These are phyloP conservation scores for Phytophthora boehmeriae DNA, from an alignment of 352 stramenopile genomes.

Conservation along the genomic window DNA sequence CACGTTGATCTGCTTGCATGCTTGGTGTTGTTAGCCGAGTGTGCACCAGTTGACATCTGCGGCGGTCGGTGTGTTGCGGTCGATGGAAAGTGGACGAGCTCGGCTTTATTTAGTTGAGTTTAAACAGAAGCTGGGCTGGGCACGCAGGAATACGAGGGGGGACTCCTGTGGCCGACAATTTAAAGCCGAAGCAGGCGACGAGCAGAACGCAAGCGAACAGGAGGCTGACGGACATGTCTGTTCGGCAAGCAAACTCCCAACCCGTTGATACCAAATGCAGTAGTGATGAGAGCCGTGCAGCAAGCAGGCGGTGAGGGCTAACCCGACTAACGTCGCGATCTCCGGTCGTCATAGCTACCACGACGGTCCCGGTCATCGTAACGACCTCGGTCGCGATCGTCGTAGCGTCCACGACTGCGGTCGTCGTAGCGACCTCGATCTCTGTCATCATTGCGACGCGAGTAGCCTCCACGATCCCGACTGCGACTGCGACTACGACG, in stretches of 20 bases:
- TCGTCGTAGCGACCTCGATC: conserved; percentile 54
- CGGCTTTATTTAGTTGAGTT: conserved; percentile 69
- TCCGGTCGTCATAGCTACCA: conserved; percentile 48
- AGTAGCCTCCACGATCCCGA: conserved; percentile 45
- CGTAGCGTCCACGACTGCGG: conserved; percentile 46
- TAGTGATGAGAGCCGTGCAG: conserved; percentile 12
- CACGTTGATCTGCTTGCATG: conserved; percentile 26
- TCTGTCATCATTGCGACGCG: conserved; percentile 52
- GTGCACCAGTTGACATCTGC: conserved; percentile 14
- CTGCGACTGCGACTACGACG: conserved; percentile 53
- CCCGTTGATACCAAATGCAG: conserved; percentile 25
- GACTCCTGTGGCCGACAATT: conserved; percentile 16
- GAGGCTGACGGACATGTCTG: background rate
- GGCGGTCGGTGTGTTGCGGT: conserved; percentile 33
- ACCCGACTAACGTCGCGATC: conserved; percentile 39
- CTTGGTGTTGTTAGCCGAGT: conserved; percentile 11
- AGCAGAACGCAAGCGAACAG: conserved; percentile 11
- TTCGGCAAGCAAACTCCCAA: conserved; percentile 16
- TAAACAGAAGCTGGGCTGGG: conserved; percentile 58
- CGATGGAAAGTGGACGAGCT: conserved; percentile 55
- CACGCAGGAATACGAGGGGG: conserved; percentile 32
- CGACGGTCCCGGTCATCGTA: conserved; percentile 62
- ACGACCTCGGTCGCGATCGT: conserved; percentile 47
- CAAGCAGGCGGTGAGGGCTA: background rate
- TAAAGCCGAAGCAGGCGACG: conserved; percentile 14